Base-by-base conservation (phyloP, 1,284 basidiomycete genomes). In the Athelia sp. region DNA sequence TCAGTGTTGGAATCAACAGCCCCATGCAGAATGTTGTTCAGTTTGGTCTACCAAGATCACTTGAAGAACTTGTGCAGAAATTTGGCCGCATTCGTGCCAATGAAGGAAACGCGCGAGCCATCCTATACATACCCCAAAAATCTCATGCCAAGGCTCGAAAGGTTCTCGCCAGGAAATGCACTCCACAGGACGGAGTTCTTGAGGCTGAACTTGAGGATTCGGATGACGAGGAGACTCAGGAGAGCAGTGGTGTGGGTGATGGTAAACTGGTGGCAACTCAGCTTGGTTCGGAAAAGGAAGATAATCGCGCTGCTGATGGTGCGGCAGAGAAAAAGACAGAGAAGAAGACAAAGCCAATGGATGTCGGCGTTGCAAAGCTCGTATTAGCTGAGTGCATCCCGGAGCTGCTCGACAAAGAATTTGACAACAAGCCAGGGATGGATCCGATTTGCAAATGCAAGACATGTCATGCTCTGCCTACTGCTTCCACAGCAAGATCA, bases 31-130 rank as follows among this genome's bases (percentile, higher is more conserved):
- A 55, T 22, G 58, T 57, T 0, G 50, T 63, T 10, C 52, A 63
- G 19, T 21, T 62, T 17, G 56, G 57, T 0, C 57, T 59, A n/a
- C 61, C 60, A 0, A 38, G 48, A 3, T 50, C 60, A 19, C 18
- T 56, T 18, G 60, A 65, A 38, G 57, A 63, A 29, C 45, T 55
- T 8, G 43, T 56, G 18, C 63, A 65, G 45, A 63, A 60, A 52
- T 50, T 55, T 10, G 59, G 61, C 0, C 45, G 57, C 1, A 51
- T 58, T 3, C 22, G 34, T 19, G 15, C 32, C 4, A 31, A 21
- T 9, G 56, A 56, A 4, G 3, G n/a, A 1, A 31, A 58, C 40
- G 55, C 58, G 0, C 47, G 50, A 0, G 57, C 45, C 0, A 50
- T 64, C 32, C 40, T 65, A 1, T 65, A 65, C 40, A 46, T 56